Evolutionary conservation across 1,284 basidiomycete species (phyloP).

Genomic region (Rhodotorula sp.): DNA sequence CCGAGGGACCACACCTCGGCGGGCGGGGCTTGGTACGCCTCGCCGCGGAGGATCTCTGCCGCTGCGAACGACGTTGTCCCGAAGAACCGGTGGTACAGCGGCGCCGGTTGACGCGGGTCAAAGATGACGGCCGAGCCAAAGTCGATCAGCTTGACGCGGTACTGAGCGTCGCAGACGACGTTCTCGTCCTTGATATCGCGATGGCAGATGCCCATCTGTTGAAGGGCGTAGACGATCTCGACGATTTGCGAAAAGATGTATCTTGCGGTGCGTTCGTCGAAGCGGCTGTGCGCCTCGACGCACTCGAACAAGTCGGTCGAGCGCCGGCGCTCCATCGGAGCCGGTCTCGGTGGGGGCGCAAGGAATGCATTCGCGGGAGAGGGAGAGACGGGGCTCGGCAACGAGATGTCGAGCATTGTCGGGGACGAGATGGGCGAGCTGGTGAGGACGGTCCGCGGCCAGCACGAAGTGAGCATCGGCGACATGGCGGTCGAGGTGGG

Average conservation of each 20-base stretch:
- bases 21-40: slow-evolving; percentile 63
- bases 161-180: slow-evolving; percentile 51
- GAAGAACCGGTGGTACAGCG: slow-evolving; percentile 63
- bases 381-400: slow-evolving; percentile 42
- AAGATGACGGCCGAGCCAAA: slow-evolving; percentile 83
- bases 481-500: slow-evolving; percentile 27
- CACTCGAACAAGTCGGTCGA: slow-evolving; percentile 91
- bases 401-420: slow-evolving; percentile 9
- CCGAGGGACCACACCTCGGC: slow-evolving; percentile 92
- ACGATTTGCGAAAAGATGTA: slow-evolving; percentile 84
- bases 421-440: slow-evolving; percentile 31
- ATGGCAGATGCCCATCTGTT: slow-evolving; percentile 73
- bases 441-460: slow-evolving; percentile 3
- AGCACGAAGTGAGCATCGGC: slow-evolving; percentile 2
- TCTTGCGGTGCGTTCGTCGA: slow-evolving; percentile 73
- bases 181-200: slow-evolving; percentile 96
- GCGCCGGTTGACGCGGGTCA: slow-evolving; percentile 61
- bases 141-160: slow-evolving; percentile 84
- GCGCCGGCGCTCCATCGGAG: slow-evolving; percentile 65
- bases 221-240: slow-evolving; percentile 75
- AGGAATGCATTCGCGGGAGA: slow-evolving; percentile 8
- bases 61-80: slow-evolving; percentile 69
- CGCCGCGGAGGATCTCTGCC: slow-evolving; percentile 74
- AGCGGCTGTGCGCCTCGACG: slow-evolving; percentile 78
- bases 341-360: slow-evolving; percentile 46